Evolutionary conservation across 495 filamentous ascomycete species (phyloP).

Genomic region (Daldinia bambusicola): DNA sequence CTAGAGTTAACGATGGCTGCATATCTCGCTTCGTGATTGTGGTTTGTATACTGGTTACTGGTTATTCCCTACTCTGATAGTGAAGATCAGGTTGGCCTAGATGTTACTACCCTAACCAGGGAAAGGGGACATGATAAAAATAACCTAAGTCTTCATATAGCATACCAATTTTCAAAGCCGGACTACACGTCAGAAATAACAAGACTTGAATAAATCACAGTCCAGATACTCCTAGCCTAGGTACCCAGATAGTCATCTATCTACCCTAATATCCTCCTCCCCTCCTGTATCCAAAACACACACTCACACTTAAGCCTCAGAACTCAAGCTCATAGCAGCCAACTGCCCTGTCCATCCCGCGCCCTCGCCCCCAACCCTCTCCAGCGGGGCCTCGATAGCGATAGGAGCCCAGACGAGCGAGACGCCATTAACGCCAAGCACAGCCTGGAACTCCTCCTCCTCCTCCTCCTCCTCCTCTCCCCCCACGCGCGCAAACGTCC

Average conservation of each 20-base stretch:
- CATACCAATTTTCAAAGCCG: too few relatives aligned
- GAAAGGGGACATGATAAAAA: too few relatives aligned
- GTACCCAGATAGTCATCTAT: background rate
- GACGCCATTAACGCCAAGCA: constrained; percentile 57
- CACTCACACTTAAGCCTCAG: constrained; percentile 29
- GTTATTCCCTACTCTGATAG: background rate
- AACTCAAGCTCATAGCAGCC: constrained; percentile 44
- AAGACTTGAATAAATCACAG: background rate
- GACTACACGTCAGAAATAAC: background rate
- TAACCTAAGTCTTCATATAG: too few relatives aligned
- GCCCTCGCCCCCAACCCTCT: constrained; percentile 51
- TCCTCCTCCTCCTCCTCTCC: constrained; percentile 28
- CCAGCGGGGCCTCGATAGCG: constrained; percentile 61
- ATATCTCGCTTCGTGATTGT: background rate
- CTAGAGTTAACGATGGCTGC: background rate
- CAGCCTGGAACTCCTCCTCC: constrained; percentile 56
- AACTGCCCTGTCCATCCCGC: constrained; percentile 43
- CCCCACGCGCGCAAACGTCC: constrained; percentile 52
- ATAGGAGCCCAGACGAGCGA: constrained; percentile 57
- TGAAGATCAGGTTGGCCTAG: too few relatives aligned
- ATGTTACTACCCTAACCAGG: too few relatives aligned
- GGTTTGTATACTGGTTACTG: background rate
- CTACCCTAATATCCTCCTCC: background rate
- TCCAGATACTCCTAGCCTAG: background rate
- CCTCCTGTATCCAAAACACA: background rate